Evolutionary conservation across 352 stramenopile genomes (phyloP).

Genomic region (Pelagophyceae sp.): DNA sequence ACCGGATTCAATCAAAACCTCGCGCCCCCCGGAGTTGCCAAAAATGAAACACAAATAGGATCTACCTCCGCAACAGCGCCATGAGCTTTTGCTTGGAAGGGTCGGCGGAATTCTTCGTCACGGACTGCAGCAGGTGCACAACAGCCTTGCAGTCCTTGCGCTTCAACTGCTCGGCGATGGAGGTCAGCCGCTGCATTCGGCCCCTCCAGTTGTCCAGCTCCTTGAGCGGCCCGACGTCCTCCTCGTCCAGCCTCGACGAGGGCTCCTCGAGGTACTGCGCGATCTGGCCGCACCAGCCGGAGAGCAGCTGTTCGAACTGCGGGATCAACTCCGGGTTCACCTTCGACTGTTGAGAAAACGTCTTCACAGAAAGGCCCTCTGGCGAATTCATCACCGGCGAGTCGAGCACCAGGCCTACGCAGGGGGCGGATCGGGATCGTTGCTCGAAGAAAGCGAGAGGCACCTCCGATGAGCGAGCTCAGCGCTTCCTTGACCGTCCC

Average conservation of each 20-base stretch:
- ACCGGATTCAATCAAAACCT: too few species aligned
- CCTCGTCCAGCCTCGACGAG: constrained; percentile 46
- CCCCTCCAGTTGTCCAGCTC: constrained; percentile 93
- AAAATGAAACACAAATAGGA: too few species aligned
- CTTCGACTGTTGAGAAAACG: constrained; percentile 53
- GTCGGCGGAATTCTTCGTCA: constrained; percentile 52
- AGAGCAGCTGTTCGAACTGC: constrained; percentile 88
- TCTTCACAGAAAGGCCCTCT: constrained; percentile 32
- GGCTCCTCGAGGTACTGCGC: constrained; percentile 81
- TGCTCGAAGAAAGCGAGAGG: constrained; percentile 36
- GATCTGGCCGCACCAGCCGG: constrained; percentile 93
- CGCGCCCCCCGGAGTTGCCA: too few species aligned
- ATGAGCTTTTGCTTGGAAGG: constrained; percentile 78
- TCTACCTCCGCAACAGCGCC: constrained; percentile 73
- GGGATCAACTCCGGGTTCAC: constrained; percentile 77
- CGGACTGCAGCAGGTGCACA: constrained; percentile 75
- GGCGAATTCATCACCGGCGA: constrained; percentile 36
- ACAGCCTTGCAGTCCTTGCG: constrained; percentile 88
- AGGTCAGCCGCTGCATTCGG: constrained; percentile 94
- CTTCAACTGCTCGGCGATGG: constrained; percentile 95
- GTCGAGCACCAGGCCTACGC: constrained; percentile 13
- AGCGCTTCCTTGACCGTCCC: constrained; percentile 84
- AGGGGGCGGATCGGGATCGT: constrained; percentile 19
- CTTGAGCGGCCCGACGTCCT: constrained; percentile 82
- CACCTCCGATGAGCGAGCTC: constrained; percentile 82